These are phyloP conservation scores for Naganishia kalamii DNA, from an alignment of 768 basidiomycete species.

Conservation along the genomic window DNA sequence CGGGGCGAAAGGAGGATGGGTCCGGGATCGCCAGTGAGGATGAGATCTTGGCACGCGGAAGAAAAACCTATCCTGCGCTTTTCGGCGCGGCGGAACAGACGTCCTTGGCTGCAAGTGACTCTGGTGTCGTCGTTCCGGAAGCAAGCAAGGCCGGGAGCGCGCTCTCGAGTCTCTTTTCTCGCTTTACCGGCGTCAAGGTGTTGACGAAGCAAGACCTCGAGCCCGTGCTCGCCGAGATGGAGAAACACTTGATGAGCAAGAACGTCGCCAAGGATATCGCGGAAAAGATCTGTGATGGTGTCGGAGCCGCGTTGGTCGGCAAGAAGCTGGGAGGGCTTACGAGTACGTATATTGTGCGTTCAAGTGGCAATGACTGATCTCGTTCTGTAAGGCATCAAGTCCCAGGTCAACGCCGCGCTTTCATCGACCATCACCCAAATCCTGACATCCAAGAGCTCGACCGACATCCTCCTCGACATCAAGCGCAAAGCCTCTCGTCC, in stretches of 20 bases:
- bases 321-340: slow-evolving; percentile 85
- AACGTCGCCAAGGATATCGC: slow-evolving; percentile 95
- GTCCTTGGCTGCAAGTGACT: not conserved
- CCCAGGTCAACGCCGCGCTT: slow-evolving; percentile 74
- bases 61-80: slow-evolving; percentile 9
- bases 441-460: slow-evolving; percentile 91
- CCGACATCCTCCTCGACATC: slow-evolving; percentile 90
- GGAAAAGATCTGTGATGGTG: slow-evolving; percentile 87
- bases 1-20: slow-evolving; percentile 49
- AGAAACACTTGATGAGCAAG: slow-evolving; percentile 96
- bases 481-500: slow-evolving; percentile 61
- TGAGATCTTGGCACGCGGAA: slow-evolving; percentile 40
- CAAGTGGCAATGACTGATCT: not conserved
- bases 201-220: slow-evolving; percentile 74
- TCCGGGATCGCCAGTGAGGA: slow-evolving; percentile 39
- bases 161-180: slow-evolving; percentile 59
- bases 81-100: not conserved
- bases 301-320: slow-evolving; percentile 82
- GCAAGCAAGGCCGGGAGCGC: not conserved
- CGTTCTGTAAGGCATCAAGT: slow-evolving; percentile 61
- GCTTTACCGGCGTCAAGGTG: slow-evolving; percentile 73
- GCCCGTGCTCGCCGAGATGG: slow-evolving; percentile 88
- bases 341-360: slow-evolving; percentile 53
- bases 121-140: not conserved
- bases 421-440: slow-evolving; percentile 84